Evolutionary conservation across 495 filamentous ascomycete species (phyloP).

Genomic region (Hypoxylon trugodes): DNA sequence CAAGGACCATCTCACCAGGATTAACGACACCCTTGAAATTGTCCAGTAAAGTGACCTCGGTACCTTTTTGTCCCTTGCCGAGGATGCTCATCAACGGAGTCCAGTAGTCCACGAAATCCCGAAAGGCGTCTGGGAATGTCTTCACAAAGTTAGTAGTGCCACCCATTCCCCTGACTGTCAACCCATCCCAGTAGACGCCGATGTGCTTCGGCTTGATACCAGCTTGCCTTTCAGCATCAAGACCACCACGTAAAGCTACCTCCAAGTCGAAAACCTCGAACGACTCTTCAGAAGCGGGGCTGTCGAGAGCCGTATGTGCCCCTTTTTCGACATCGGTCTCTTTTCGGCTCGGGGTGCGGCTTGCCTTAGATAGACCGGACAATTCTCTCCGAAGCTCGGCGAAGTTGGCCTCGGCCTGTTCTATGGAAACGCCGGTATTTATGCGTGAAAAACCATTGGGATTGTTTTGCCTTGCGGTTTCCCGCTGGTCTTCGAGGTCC

Average conservation of each 20-base stretch:
- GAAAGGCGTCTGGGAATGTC: constrained; percentile 83
- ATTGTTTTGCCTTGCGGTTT: constrained; percentile 56
- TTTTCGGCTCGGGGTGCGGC: constrained; percentile 53
- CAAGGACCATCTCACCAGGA: constrained; percentile 90
- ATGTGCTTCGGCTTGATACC: constrained; percentile 84
- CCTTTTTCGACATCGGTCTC: constrained; percentile 51
- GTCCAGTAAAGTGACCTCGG: constrained; percentile 65
- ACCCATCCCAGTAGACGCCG: constrained; percentile 79
- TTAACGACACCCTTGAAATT: constrained; percentile 63
- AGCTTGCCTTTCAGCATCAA: constrained; percentile 72
- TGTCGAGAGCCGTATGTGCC: constrained; percentile 36
- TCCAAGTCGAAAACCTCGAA: constrained; percentile 75
- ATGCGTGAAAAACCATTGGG: constrained; percentile 60
- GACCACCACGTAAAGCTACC: constrained; percentile 69
- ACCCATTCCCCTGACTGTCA: constrained; percentile 81
- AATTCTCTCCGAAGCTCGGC: constrained; percentile 77
- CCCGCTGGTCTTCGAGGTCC: constrained; percentile 53
- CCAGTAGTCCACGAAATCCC: constrained; percentile 77
- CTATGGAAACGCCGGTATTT: constrained; percentile 69
- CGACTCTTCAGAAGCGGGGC: constrained; percentile 59
- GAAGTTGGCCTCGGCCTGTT: constrained; percentile 79
- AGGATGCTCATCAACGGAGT: constrained; percentile 66
- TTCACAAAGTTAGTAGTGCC: constrained; percentile 79
- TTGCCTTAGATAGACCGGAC: constrained; percentile 67
- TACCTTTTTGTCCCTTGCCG: constrained; percentile 66